Percentiles rank a stretch among this genome's conserved stretches.
phyloP scores from a whole-genome alignment of 2,329 filamentous ascomycete genomes.

The Daldinia sp. region DNA sequence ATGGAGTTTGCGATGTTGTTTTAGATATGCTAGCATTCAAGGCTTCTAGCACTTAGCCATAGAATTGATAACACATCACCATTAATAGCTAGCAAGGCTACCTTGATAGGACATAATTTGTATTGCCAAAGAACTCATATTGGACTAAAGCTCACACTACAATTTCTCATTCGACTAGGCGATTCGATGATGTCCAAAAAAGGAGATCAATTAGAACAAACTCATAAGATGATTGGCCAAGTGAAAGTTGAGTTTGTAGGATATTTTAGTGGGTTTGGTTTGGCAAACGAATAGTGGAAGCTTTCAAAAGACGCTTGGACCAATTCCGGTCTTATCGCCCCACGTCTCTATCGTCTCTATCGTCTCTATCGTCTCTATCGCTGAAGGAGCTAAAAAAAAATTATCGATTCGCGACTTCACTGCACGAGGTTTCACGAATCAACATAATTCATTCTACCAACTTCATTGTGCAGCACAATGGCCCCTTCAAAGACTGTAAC shows the following conservation, averaged over 20 bases:
- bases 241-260: not conserved
- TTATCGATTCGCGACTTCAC: slow-evolving; percentile 31
- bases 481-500: slow-evolving; percentile 52
- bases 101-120: not conserved
- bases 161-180: not conserved
- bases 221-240: slow-evolving; percentile 21
- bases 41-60: not conserved
- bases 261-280: not conserved
- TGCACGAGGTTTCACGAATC: not conserved
- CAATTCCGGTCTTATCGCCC: slow-evolving; percentile 15
- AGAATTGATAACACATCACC: not conserved
- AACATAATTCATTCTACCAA: slow-evolving; percentile 21
- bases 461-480: slow-evolving; percentile 45
- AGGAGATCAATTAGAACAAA: slow-evolving; percentile 3
- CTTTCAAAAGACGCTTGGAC: slow-evolving; percentile 15
- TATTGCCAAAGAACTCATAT: not conserved
- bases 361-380: not conserved
- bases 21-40: not conserved
- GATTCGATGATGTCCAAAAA: not conserved
- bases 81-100: not conserved
- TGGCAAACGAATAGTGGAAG: not conserved
- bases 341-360: slow-evolving; percentile 2
- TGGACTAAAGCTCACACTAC: not conserved
- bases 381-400: slow-evolving; percentile 31
- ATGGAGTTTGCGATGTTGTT: too few species aligned